These are phyloP conservation scores for Handroanthus guayacan DNA, from an alignment of 257 asterid species.

Conservation along the genomic window DNA sequence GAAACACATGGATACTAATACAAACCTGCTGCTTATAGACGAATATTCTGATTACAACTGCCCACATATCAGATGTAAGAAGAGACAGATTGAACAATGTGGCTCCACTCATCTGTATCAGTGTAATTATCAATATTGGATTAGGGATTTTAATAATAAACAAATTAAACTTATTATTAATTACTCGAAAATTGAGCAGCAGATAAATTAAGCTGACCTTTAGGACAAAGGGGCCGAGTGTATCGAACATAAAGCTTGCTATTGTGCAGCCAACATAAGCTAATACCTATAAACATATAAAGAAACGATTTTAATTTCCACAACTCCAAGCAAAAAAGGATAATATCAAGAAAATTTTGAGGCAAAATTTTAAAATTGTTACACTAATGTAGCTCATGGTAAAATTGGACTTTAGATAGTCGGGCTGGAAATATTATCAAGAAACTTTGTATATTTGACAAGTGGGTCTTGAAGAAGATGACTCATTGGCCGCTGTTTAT, in stretches of 20 bases:
- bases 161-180: no score
- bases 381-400: no score
- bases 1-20: not conserved
- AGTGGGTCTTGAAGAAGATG: no score
- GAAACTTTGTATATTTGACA: no score
- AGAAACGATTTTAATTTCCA: not conserved
- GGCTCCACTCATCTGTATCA: conserved; percentile 72
- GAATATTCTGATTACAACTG: conserved; percentile 66
- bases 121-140: not conserved
- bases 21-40: conserved; percentile 73
- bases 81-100: conserved; percentile 80
- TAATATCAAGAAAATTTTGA: not conserved
- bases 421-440: no score
- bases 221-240: conserved; percentile 42
- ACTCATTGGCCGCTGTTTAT: no score
- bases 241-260: conserved; percentile 62
- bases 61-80: conserved; percentile 89
- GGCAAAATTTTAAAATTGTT: no score
- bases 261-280: conserved; percentile 52
- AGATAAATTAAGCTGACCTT: conserved; percentile 29
- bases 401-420: no score
- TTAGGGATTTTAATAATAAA: no score
- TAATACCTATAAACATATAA: conserved; percentile 49
- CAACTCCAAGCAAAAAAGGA: not conserved
- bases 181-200: not conserved